phyloP scores from a whole-genome alignment of 441 rosid genomes.

The Gossypium trilobum region DNA sequence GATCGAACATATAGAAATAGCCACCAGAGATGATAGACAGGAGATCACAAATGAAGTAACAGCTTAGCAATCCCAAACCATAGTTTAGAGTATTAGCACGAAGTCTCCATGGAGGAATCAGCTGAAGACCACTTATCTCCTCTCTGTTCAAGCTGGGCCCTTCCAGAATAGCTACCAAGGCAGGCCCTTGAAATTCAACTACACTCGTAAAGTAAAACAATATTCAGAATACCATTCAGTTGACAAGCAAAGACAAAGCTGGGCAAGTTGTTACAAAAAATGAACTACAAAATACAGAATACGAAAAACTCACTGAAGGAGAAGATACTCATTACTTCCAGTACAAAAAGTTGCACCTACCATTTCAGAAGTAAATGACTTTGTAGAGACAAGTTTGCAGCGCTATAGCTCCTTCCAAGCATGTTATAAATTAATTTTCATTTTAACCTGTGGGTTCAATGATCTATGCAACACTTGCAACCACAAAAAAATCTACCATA shows the following conservation, averaged over 20 bases:
- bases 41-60: slow-evolving; percentile 74
- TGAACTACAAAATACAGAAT: background rate
- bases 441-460: background rate
- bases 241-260: slow-evolving; percentile 6
- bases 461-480: background rate
- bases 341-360: background rate
- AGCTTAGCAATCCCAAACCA: slow-evolving; percentile 90
- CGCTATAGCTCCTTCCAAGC: background rate
- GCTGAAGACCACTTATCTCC: slow-evolving; percentile 88
- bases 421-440: background rate
- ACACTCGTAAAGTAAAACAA: slow-evolving; percentile 21
- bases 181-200: slow-evolving; percentile 99
- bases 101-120: slow-evolving; percentile 91
- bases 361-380: background rate
- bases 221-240: slow-evolving; percentile 13
- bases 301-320: background rate
- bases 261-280: background rate
- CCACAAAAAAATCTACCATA: background rate
- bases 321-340: background rate
- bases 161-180: slow-evolving; percentile 77
- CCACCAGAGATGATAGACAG: slow-evolving; percentile 83
- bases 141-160: slow-evolving; percentile 83
- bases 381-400: background rate
- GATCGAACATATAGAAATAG: slow-evolving; percentile 91
- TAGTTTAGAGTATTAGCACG: slow-evolving; percentile 79